Percentiles rank a stretch among this genome's conserved stretches.
These are phyloP conservation scores for Phytopythium delawarense DNA, from an alignment of 352 stramenopile genomes.

Conservation along the genomic window DNA sequence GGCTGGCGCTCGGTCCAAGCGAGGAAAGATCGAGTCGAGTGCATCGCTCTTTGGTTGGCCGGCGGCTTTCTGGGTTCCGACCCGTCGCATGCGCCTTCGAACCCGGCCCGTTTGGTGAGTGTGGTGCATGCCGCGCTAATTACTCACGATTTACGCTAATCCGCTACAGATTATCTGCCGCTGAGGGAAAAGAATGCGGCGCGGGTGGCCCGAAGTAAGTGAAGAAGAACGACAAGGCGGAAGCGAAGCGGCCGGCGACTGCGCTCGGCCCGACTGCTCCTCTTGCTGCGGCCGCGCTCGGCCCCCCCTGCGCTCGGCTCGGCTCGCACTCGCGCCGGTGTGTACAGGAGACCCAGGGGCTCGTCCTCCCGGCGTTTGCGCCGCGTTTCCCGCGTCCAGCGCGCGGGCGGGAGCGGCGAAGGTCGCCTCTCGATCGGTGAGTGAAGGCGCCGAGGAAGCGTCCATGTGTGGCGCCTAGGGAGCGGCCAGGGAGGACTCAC, in stretches of 20 bases:
- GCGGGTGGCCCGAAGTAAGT: conserved; percentile 8
- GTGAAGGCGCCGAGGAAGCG: neutral
- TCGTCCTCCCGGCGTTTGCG: neutral
- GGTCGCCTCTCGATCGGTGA: neutral
- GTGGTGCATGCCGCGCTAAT: neutral
- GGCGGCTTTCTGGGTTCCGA: neutral
- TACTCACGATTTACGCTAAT: neutral
- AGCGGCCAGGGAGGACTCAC: neutral
- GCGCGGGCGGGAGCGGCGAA: neutral
- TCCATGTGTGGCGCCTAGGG: neutral
- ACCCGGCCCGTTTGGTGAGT: neutral
- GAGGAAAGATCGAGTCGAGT: neutral
- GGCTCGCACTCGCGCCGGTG: neutral
- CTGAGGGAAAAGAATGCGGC: neutral
- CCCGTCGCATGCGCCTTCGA: neutral
- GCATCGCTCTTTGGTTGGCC: neutral
- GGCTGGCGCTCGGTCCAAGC: no score
- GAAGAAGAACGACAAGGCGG: conserved; percentile 9
- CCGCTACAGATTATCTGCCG: neutral
- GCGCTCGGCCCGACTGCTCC: neutral
- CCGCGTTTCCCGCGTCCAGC: neutral
- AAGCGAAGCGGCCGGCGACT: neutral
- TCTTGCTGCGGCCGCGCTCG: neutral
- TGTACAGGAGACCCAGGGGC: neutral
- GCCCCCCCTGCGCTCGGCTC: neutral